A percentile compares a stretch with the other conserved stretches of the same genome.
Evolutionary conservation across 148 eudicot species (phyloP).

Genomic region (Rheum nobile): DNA sequence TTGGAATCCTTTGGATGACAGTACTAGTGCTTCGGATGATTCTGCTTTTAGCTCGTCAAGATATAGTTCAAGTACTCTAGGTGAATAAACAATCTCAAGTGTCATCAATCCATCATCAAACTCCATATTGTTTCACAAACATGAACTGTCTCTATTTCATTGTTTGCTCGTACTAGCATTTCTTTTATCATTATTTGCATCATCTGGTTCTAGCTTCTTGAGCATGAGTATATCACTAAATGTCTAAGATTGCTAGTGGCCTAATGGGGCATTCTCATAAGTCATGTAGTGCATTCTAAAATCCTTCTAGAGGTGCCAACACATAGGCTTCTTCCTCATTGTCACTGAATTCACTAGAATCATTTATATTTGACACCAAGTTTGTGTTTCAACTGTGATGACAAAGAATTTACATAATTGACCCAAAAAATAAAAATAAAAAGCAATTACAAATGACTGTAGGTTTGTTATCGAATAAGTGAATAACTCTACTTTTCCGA

Average conservation of each 20-base stretch:
- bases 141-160: not conserved
- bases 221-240: not conserved
- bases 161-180: not conserved
- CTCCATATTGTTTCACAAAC: not conserved
- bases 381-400: not conserved
- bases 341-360: too few relatives aligned
- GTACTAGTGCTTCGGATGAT: conserved; percentile 30
- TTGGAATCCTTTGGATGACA: conserved; percentile 22
- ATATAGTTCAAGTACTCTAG: conserved; percentile 36
- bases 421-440: not conserved
- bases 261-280: too few relatives aligned
- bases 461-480: not conserved
- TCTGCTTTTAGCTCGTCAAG: conserved; percentile 43
- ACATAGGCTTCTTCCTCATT: too few relatives aligned
- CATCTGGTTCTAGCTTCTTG: not conserved
- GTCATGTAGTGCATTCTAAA: not conserved
- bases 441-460: not conserved
- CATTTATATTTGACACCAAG: too few relatives aligned
- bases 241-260: not conserved
- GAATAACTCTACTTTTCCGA: not conserved
- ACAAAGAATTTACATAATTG: not conserved
- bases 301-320: not conserved
- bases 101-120: not conserved
- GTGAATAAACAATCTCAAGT: conserved; percentile 8
- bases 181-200: not conserved